phyloP scores from a whole-genome alignment of 345 rosid genomes.

The Trapa incisa region DNA sequence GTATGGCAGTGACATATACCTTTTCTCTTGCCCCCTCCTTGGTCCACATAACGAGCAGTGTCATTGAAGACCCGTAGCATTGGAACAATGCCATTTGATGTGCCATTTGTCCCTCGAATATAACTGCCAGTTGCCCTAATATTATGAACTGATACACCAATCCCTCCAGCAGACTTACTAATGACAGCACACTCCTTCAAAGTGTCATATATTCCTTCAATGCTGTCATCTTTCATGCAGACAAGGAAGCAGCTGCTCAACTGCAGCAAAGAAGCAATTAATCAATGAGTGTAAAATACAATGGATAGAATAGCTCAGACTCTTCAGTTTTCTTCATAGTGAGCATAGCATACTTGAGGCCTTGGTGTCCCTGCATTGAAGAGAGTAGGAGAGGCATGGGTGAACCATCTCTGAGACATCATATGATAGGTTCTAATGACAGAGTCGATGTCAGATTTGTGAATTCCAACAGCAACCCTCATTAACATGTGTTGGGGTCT shows the following conservation, averaged over 20 bases:
- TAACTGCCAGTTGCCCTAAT: conserved; percentile 77
- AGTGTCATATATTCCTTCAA: conserved; percentile 86
- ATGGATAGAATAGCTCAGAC: too few relatives aligned
- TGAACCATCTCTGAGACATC: conserved; percentile 95
- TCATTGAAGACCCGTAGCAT: conserved; percentile 75
- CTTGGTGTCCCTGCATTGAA: conserved; percentile 90
- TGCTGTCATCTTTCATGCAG: conserved; percentile 92
- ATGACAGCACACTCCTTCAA: conserved; percentile 92
- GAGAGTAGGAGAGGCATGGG: conserved; percentile 93
- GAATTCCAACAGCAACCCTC: conserved; percentile 92
- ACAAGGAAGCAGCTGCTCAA: conserved; percentile 81
- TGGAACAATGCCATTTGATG: conserved; percentile 79
- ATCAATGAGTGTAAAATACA: background rate
- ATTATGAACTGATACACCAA: conserved; percentile 80
- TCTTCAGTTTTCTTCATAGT: background rate
- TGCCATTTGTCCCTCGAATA: conserved; percentile 65
- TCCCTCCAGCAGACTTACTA: conserved; percentile 91
- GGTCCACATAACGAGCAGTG: conserved; percentile 84
- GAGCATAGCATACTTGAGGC: conserved; percentile 43
- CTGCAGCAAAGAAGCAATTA: conserved; percentile 24
- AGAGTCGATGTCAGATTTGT: conserved; percentile 65
- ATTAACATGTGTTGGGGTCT: conserved; percentile 92
- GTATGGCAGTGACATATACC: conserved; percentile 21
- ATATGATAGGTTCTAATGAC: conserved; percentile 64
- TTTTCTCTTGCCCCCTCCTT: conserved; percentile 85